A percentile compares a stretch with the other conserved stretches of the same genome.
Conservation (phyloP, 1,139 yeast genomes). For the Geotrichum aggregatum region DNA sequence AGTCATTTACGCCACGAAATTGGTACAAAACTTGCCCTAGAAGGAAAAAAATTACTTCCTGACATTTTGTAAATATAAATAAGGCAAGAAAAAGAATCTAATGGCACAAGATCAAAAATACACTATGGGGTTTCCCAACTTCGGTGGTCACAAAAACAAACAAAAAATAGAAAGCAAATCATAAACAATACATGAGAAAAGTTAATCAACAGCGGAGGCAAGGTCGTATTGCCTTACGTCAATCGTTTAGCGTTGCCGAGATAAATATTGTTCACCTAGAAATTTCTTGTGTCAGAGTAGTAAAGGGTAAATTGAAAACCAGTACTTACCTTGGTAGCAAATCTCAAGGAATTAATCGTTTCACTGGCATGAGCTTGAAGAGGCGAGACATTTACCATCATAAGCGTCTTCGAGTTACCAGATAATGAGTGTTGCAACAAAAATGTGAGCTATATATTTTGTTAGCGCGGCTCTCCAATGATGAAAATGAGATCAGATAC, state of each 20-base stretch:
- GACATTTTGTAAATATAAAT: constrained; percentile 5
- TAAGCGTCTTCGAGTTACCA: constrained; percentile 82
- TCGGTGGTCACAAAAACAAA: too few relatives aligned
- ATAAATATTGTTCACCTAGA: constrained; percentile 34
- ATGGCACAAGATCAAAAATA: constrained; percentile 2
- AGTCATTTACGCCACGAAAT: constrained; percentile 26
- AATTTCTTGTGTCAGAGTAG: background rate
- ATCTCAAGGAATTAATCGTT: constrained; percentile 76
- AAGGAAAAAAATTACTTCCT: constrained; percentile 10
- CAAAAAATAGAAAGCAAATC: background rate
- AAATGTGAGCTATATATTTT: constrained; percentile 61
- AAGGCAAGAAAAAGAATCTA: too few relatives aligned
- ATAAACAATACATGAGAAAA: background rate
- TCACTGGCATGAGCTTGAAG: constrained; percentile 60
- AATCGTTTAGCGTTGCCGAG: constrained; percentile 28
- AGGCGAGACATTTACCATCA: constrained; percentile 91
- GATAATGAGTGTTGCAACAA: constrained; percentile 77
- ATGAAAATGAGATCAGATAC: background rate
- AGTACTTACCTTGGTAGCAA: constrained; percentile 66
- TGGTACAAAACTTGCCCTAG: constrained; percentile 13
- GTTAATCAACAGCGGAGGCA: background rate
- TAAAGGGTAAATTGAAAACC: background rate
- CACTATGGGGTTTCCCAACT: too few relatives aligned
- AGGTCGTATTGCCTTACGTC: background rate
- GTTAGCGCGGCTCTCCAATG: constrained; percentile 30